Percentiles rank a stretch among this genome's conserved stretches.
phyloP scores from a whole-genome alignment of 192 early-diverging fungal species.

The Linnemannia zychae region DNA sequence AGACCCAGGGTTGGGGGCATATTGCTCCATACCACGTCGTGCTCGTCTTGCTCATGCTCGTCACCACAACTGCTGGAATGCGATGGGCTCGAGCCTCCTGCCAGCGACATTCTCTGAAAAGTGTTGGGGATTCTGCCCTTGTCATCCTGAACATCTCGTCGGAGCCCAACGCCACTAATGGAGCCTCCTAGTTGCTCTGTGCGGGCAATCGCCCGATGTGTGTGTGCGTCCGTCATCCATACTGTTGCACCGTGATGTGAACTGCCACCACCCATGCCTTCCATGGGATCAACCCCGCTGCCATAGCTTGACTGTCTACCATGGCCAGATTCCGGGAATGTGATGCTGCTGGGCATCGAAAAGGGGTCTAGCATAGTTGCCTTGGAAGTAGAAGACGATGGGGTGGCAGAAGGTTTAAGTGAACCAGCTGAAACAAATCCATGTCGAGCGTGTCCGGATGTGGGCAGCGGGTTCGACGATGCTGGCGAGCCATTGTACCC shows the following conservation, averaged over 20 bases:
- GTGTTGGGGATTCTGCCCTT: background rate
- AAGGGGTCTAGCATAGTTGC: constrained; percentile 49
- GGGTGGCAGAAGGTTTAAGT: background rate
- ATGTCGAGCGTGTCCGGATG: background rate
- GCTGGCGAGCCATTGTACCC: background rate
- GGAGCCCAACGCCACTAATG: too few relatives aligned
- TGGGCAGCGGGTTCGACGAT: background rate
- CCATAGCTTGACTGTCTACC: constrained; percentile 15
- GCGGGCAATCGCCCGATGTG: constrained; percentile 22
- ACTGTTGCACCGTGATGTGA: constrained; percentile 17
- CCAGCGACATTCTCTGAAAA: constrained; percentile 11
- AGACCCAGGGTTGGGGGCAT: constrained; percentile 53
- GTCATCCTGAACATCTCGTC: constrained; percentile 6
- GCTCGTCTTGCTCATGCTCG: constrained; percentile 24
- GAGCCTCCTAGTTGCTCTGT: background rate
- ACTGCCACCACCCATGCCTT: background rate
- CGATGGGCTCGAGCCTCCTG: background rate
- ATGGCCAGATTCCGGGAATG: constrained; percentile 26
- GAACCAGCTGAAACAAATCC: background rate
- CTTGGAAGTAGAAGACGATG: background rate
- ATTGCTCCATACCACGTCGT: constrained; percentile 42
- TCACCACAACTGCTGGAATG: background rate
- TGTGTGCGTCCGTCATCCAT: constrained; percentile 26
- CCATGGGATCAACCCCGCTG: background rate
- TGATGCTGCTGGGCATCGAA: constrained; percentile 55